Percentiles rank a stretch among this genome's conserved stretches.
Evolutionary conservation across 805 yeast genomes (phyloP).

Genomic region (Candida sakaeoensis): DNA sequence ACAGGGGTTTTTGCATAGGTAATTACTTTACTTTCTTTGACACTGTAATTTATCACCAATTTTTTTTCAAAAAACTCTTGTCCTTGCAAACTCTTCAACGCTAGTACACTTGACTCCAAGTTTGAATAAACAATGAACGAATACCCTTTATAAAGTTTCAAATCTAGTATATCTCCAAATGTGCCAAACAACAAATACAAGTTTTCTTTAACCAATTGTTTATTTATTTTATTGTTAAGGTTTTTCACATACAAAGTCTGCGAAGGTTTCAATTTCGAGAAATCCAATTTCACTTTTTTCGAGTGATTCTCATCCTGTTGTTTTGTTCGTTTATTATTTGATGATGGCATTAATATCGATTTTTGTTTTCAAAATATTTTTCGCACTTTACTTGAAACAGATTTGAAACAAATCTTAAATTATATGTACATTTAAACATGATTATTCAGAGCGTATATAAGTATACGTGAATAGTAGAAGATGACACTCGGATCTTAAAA

Average conservation of each 20-base stretch:
- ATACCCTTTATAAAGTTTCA: constrained; percentile 52
- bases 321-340: constrained; percentile 3
- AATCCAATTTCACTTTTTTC: constrained; percentile 11
- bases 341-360: neutral
- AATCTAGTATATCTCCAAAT: constrained; percentile 61
- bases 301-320: neutral
- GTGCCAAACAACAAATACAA: constrained; percentile 57
- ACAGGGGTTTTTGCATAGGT: neutral
- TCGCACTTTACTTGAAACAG: neutral
- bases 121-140: constrained; percentile 58
- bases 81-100: constrained; percentile 45
- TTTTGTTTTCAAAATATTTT: neutral
- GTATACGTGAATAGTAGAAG: too few relatives aligned
- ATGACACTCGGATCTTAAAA: too few relatives aligned
- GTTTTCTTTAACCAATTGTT: constrained; percentile 43
- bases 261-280: constrained; percentile 13
- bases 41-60: constrained; percentile 40
- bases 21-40: constrained; percentile 23
- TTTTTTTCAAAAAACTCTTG: constrained; percentile 52
- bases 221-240: constrained; percentile 53
- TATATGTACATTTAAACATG: too few relatives aligned
- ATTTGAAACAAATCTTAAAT: neutral
- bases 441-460: too few relatives aligned
- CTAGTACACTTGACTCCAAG: constrained; percentile 47
- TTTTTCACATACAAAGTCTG: constrained; percentile 59